Base-by-base conservation (phyloP, 2,329 filamentous ascomycete genomes). In the Tolypocladium ovalisporum region DNA sequence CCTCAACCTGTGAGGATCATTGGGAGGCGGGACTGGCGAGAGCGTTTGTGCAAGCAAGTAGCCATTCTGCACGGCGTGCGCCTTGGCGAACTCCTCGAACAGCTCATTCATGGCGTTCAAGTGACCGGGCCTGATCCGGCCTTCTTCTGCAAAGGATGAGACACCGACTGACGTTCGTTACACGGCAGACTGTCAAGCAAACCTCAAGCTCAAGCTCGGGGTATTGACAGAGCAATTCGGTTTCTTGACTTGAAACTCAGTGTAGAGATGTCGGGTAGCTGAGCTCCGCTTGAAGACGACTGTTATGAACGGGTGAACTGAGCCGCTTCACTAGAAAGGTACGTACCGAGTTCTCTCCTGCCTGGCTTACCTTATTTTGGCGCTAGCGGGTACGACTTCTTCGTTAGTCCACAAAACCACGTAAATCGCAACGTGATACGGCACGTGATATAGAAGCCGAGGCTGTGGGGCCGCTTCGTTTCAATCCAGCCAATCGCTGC, bases 41-140 rank as follows among this genome's bases (percentile, higher is more conserved):
- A 97, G 76, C 12, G 88, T 88, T 59, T 83, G 80, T 24, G 91
- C 87, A 40, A 97, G 81, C 54, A 79, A 78, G 65, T 88, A 87
- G 59, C 91, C 91, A 68, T 89, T 83, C 57, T 80, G 78, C 35
- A 75, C 71, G 53, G 76, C 71, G 66, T 91, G 81, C 42, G 89
- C 89, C 58, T 81, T 75, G 57, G 82, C 83, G 70, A 96, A 96
- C 59, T 89, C 84, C 47, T 78, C 75, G 66, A 95, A 88, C 55
- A 94, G 75, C 55, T 79, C 75, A 67, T 92, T 85, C 90, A 96
- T 92, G 56, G 62, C 71, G 60, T 56, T 54, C 27, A 12, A 32
- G 15, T 34, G 44, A 32, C 12, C 7, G 8, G 32, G 44, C 44
- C 47, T 52, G 4, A 34, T 29, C 27, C 17, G 19, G 27, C 29